These are phyloP conservation scores for Fomitopsis betulina DNA, from an alignment of 1,284 basidiomycete genomes.

Conservation along the genomic window DNA sequence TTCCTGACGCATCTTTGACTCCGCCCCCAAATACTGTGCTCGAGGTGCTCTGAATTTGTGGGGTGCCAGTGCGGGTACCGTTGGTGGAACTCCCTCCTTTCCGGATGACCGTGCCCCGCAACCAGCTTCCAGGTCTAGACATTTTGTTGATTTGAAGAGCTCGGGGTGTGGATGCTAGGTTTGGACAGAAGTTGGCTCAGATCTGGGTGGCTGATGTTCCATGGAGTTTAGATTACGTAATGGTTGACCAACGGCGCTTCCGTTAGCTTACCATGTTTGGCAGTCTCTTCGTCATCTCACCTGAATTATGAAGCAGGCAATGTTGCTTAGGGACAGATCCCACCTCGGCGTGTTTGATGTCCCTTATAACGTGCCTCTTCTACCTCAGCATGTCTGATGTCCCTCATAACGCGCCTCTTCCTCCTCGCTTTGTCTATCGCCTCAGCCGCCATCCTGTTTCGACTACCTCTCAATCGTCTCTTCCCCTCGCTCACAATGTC, in stretches of 20 bases:
- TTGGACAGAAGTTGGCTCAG: too few species aligned
- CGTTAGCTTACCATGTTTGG: not conserved
- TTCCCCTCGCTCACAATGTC: slow-evolving; percentile 13
- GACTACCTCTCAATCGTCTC: slow-evolving; percentile 11
- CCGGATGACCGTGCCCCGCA: slow-evolving; percentile 68
- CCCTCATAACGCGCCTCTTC: not conserved
- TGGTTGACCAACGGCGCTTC: not conserved
- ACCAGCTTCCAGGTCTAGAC: slow-evolving; percentile 40
- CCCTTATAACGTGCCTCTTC: not conserved
- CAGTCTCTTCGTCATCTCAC: not conserved
- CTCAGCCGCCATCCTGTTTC: slow-evolving; percentile 17
- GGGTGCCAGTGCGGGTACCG: slow-evolving; percentile 55
- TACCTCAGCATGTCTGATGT: not conserved
- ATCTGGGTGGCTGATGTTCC: too few species aligned
- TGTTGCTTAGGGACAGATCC: not conserved
- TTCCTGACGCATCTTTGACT: slow-evolving; percentile 77
- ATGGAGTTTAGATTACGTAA: too few species aligned
- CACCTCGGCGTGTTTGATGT: not conserved
- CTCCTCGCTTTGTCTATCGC: slow-evolving; percentile 10
- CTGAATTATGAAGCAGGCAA: not conserved
- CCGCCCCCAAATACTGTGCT: slow-evolving; percentile 71
- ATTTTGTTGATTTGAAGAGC: not conserved
- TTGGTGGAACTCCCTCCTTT: slow-evolving; percentile 52
- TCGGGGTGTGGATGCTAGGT: not conserved
- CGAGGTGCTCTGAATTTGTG: slow-evolving; percentile 68